These are phyloP conservation scores for Acanthamoeba triangularis DNA, from an alignment of 208 protist species.

Conservation along the genomic window DNA sequence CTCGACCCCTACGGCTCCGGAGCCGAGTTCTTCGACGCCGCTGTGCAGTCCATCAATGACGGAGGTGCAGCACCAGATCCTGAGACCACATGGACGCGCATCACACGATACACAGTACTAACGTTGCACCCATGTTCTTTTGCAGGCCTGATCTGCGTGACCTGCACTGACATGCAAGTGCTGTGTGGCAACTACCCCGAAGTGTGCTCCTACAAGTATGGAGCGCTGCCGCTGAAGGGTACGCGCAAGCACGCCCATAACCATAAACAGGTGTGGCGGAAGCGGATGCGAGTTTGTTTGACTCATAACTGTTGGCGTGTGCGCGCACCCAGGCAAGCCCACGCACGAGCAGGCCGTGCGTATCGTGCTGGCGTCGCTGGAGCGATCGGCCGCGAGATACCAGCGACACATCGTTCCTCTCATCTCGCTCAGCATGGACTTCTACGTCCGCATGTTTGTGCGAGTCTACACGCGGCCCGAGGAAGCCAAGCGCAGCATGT, in stretches of 20 bases:
- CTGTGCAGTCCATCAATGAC: constrained; percentile 97
- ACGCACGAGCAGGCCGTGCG: constrained; percentile 97
- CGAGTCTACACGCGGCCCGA: constrained; percentile 88
- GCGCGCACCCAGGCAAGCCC: neutral
- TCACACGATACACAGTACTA: neutral
- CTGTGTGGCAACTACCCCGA: constrained; percentile 98
- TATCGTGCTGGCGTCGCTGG: constrained; percentile 96
- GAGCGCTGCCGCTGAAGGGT: constrained; percentile 94
- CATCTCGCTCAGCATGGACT: constrained; percentile 98
- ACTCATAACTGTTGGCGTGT: neutral
- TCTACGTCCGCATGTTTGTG: constrained; percentile 99
- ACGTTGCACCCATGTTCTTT: neutral
- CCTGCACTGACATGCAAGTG: constrained; percentile 99
- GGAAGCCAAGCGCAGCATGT: constrained; percentile 79
- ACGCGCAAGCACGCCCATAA: neutral
- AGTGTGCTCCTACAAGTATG: constrained; percentile 99
- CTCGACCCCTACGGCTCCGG: constrained; percentile 99
- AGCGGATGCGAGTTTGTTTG: neutral
- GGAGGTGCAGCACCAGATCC: constrained; percentile 89
- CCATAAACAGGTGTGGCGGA: neutral
- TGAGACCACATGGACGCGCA: neutral
- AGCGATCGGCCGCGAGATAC: constrained; percentile 95
- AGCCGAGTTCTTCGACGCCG: constrained; percentile 97
- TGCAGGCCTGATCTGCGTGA: constrained; percentile 97
- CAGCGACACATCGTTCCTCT: constrained; percentile 98